phyloP scores from a whole-genome alignment of 2,329 filamentous ascomycete species.

The Hypoxylon sp. region DNA sequence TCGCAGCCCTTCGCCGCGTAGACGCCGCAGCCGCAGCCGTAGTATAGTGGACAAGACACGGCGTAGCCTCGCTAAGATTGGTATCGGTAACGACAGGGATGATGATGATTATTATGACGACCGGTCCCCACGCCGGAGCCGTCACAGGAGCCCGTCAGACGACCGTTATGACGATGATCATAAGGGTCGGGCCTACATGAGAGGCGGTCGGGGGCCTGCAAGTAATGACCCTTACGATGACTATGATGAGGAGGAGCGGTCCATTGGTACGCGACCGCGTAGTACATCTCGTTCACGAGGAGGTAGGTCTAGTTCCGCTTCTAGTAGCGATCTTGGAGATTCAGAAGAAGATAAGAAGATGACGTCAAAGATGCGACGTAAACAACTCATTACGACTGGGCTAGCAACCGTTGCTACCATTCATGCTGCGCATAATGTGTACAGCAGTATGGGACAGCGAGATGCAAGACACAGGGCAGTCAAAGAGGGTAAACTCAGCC shows the following conservation, averaged over 20 bases:
- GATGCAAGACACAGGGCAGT: constrained; percentile 68
- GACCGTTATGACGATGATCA: constrained; percentile 55
- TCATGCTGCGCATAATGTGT: constrained; percentile 72
- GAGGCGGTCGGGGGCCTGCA: constrained; percentile 53
- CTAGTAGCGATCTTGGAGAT: constrained; percentile 70
- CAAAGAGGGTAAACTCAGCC: constrained; percentile 66
- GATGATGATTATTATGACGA: constrained; percentile 62
- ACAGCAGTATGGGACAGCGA: constrained; percentile 71
- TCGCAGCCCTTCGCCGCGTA: constrained; percentile 60
- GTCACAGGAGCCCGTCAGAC: constrained; percentile 54
- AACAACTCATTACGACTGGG: constrained; percentile 71
- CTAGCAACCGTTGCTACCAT: constrained; percentile 72
- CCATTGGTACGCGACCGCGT: constrained; percentile 56
- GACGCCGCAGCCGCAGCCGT: constrained; percentile 69
- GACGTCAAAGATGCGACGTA: constrained; percentile 72
- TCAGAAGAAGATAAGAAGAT: constrained; percentile 70
- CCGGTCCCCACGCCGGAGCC: constrained; percentile 57
- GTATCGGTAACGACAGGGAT: constrained; percentile 67
- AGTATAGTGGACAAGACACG: constrained; percentile 76
- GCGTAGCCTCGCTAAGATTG: constrained; percentile 73
- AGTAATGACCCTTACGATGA: constrained; percentile 57
- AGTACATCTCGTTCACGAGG: constrained; percentile 60
- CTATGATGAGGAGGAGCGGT: constrained; percentile 65
- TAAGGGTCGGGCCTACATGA: constrained; percentile 56
- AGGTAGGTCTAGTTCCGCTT: constrained; percentile 64